Base-by-base conservation (phyloP, 257 asterid genomes). In the Lavandula angustifolia region DNA sequence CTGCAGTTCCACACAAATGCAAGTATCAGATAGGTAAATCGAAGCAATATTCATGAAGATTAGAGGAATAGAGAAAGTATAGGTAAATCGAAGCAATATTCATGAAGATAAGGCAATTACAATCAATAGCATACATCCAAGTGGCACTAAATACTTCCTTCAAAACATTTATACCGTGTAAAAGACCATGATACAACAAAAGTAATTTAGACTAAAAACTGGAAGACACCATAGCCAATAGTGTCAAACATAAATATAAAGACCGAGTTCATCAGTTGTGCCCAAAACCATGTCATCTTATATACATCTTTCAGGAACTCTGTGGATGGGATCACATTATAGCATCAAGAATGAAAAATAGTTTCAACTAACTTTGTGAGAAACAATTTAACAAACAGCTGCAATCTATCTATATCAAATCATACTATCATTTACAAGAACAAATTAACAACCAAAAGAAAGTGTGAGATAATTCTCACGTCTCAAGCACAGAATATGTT, bases 1-100 rank as follows among this genome's bases (percentile, higher is more conserved):
- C 95, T 86, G 85, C 79, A 70, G 53, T 62, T 70, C 12, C 47
- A 60, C 22, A 60, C 8, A n/a, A 48, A 35, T 18, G 61, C 60
- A 68, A 48, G 40, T 41, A 42, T 17, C 44, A 67, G 70, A 57
- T 43, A 43, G 38, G 12, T 56, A 18, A 60, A 9, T 32, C n/a
- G 17, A 66, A 14, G 58, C 40, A 44, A 47, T 7, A 17, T 17
- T 38, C 18, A 34, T 13, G 54, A 52, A 49, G 14, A 31, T 11
- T 67, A 8, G 48, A 34, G 33, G 34, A 71, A 60, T 22, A 6
- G 49, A 16, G 35, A 13, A 41, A 56, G 35, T 40, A 17, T 6
- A 22, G 8, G 40, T 56, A 18, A 60, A 9, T 32, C n/a, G 17
- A 66, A 14, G 58, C 40, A 44, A 47, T 7, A 17, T 17, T 38